These are phyloP conservation scores for Ogataea pilisensis DNA, from an alignment of 805 yeast genomes.

Conservation along the genomic window DNA sequence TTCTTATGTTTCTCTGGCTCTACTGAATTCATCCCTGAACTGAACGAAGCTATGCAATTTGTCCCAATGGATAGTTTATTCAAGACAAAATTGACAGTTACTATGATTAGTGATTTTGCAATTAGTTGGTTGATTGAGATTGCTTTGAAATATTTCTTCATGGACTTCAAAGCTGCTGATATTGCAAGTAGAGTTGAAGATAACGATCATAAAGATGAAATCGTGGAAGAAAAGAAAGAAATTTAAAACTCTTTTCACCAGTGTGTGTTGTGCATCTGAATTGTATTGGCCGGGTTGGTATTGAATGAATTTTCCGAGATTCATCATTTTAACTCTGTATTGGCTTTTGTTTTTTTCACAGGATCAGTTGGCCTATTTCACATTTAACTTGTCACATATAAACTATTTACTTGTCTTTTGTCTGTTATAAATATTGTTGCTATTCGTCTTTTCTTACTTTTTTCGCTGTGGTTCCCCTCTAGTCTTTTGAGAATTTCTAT, in stretches of 20 bases:
- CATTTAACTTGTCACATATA: too few species aligned
- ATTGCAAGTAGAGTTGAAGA: conserved; percentile 53
- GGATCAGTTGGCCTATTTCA: too few species aligned
- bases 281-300: too few species aligned
- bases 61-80: conserved; percentile 78
- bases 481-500: too few species aligned
- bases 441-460: too few species aligned
- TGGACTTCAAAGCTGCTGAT: conserved; percentile 90
- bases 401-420: too few species aligned
- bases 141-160: conserved; percentile 76
- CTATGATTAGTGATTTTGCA: conserved; percentile 72
- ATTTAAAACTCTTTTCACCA: neutral
- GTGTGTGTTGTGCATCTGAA: too few species aligned
- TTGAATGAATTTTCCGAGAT: too few species aligned
- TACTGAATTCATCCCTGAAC: conserved; percentile 91
- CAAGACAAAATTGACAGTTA: conserved; percentile 69
- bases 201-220: conserved; percentile 7
- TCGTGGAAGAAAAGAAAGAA: conserved; percentile 4
- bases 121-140: conserved; percentile 76
- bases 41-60: conserved; percentile 86
- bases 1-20: conserved; percentile 86
- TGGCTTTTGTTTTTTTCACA: too few species aligned
- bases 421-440: too few species aligned
- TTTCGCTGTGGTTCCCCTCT: too few species aligned
- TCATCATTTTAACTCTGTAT: too few species aligned